Evolutionary conservation across 768 basidiomycete species (phyloP).

Genomic region (Rhodotorula diobovata): DNA sequence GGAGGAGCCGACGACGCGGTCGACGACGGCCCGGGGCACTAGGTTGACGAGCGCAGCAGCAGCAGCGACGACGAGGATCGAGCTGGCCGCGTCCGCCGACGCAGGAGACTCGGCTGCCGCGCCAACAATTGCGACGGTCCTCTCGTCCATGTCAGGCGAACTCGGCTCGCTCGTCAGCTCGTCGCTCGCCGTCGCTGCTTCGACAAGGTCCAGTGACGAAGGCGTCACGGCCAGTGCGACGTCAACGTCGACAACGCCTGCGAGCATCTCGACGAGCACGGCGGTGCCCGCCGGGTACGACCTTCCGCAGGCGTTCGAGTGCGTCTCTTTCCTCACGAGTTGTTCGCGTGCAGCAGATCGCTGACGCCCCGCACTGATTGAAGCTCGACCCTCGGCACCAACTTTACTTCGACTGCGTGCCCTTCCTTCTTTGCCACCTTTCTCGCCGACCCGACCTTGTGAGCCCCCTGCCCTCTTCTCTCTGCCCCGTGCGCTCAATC

Average conservation of each 20-base stretch:
- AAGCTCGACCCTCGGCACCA: slow-evolving; percentile 60
- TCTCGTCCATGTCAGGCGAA: not conserved
- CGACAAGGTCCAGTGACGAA: fast-evolving
- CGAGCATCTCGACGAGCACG: slow-evolving; percentile 3
- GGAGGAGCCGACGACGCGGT: no score
- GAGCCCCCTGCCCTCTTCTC: slow-evolving; percentile 39
- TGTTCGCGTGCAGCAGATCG: no score
- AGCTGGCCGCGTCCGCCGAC: no score
- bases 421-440: slow-evolving; percentile 70
- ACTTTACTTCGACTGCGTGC: slow-evolving; percentile 65
- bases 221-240: not conserved
- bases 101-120: not conserved
- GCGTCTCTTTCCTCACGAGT: not conserved
- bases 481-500: not conserved
- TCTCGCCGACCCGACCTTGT: slow-evolving; percentile 58
- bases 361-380: slow-evolving; percentile 50
- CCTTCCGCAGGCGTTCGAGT: slow-evolving; percentile 28
- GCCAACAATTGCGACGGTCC: not conserved
- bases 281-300: slow-evolving; percentile 10
- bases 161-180: not conserved
- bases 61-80: not conserved
- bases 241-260: not conserved
- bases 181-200: not conserved
- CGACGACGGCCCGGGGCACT: no score
- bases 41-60: no score